Base-by-base conservation (phyloP, 2,329 filamentous ascomycete genomes). In the Cryphonectria japonica region DNA sequence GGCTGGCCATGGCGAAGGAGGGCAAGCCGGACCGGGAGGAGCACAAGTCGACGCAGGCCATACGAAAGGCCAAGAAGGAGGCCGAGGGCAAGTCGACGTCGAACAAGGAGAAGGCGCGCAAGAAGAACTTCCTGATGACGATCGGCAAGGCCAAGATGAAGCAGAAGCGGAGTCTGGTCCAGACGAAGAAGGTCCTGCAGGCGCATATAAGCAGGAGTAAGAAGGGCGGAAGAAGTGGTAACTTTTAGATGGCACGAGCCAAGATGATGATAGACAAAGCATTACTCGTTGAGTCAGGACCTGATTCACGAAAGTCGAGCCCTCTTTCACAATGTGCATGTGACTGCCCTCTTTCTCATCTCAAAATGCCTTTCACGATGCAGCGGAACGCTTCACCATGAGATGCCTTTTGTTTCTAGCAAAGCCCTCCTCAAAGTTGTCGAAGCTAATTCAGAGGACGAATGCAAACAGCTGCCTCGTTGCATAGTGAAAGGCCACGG, bases 91-190 rank as follows among this genome's bases (percentile, higher is more conserved):
- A 98, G 90, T 97, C 93, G 80, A 95, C 94, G 52, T 98, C 95
- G 75, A 99, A 99, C 83, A 93, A 93, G 84, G 96, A 99, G 85
- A 99, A 99, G 89, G 90, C 93, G 59, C 87, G 95, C 76, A 94
- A 93, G 87, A 99, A 99, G 92, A 99, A 99, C 82, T 97, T 99
- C 83, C 80, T 99, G 77, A 99, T 99, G 96, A 98, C 95, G 54
- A 83, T 99, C 72, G 93, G 95, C 71, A 98, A 99, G 86, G 96
- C 96, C 14, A 97, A 96, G 86, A 89, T 88, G 75, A 99, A 98
- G 87, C 92, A 96, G 78, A 98, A 98, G 91, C 88, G 95, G 78
- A 97, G 94, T 88, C 84, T 99, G 81, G 89, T 93, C 16, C 92
- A 98, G 82, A 94, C 94, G 74, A 89, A 89, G 78, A 94, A 92